Base-by-base conservation (phyloP, 2,329 filamentous ascomycete genomes). In the Rugonectria rugulosa region DNA sequence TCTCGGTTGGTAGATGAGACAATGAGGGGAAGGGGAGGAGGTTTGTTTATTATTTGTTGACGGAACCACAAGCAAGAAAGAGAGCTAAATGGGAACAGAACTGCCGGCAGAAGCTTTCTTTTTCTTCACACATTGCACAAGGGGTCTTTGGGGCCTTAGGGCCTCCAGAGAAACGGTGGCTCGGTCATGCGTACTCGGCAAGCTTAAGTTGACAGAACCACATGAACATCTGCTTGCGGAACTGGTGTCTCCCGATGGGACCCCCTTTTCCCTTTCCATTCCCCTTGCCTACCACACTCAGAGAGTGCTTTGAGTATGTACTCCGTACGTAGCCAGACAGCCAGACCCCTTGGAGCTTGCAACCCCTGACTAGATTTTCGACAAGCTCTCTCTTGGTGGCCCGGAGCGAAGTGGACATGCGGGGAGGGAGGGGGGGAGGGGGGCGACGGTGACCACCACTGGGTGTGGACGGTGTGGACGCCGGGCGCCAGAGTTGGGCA, bases 351-450 rank as follows among this genome's bases (percentile, higher is more conserved):
- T n/a, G n/a, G n/a, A n/a, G n/a, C n/a, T n/a, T n/a, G n/a, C n/a
- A n/a, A 57, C 65, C 65, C 65, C 65, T 68, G 65, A 66, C 63
- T 68, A 68, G 63, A 52, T 60, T n/a, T 57, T 61, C 47, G 50
- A 62, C 57, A 61, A 68, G 65, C 62, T 65, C 56, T 56, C 56
- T 52, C 57, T 60, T 51, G 44, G 52, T n/a, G n/a, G n/a, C n/a
- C 52, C 51, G 29, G 40, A 48, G 50, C 49, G 49, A 63, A 61
- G 64, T 67, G 65, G 61, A 46, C 53, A n/a, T 59, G 54, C 48
- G 65, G 61, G 61, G n/a, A n/a, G n/a, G n/a, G n/a, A n/a, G n/a
- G n/a, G n/a, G n/a, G n/a, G n/a, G n/a, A n/a, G n/a, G n/a, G n/a
- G 54, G 51, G 42, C 42, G 51, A 45, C 65, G 63, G 65, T 68